A percentile compares a stretch with the other conserved stretches of the same genome.
These are phyloP conservation scores for Chlorociboria aeruginascens DNA, from an alignment of 495 filamentous ascomycete species.

Conservation along the genomic window DNA sequence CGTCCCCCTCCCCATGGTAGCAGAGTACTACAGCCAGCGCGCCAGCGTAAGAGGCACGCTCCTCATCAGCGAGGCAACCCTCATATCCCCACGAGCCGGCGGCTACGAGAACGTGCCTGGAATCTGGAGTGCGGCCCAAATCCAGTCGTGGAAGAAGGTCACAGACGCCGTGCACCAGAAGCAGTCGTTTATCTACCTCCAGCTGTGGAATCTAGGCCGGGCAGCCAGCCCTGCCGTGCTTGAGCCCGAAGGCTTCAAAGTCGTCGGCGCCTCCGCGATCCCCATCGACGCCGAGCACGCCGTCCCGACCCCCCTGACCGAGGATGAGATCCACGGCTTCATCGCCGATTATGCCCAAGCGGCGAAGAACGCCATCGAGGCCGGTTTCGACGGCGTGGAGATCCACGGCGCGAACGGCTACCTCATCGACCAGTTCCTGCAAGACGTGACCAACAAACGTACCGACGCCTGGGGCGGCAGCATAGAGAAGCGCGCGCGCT, in stretches of 20 bases:
- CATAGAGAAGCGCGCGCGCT: slow-evolving; percentile 54
- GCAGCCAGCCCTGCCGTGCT: slow-evolving; percentile 30
- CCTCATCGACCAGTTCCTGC: slow-evolving; percentile 59
- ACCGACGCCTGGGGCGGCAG: slow-evolving; percentile 57
- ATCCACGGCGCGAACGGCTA: slow-evolving; percentile 66
- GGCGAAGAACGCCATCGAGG: slow-evolving; percentile 47
- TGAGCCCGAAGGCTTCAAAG: slow-evolving; percentile 20
- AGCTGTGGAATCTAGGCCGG: slow-evolving; percentile 58
- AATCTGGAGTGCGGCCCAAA: slow-evolving; percentile 49
- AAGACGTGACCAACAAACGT: slow-evolving; percentile 48
- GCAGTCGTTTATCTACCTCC: slow-evolving; percentile 47
- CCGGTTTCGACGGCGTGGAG: slow-evolving; percentile 69
- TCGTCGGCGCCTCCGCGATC: slow-evolving; percentile 36
- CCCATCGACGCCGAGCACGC: slow-evolving; percentile 30
- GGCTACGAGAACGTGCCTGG: slow-evolving; percentile 47
- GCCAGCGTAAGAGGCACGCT: slow-evolving; percentile 46
- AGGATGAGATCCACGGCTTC: slow-evolving; percentile 40
- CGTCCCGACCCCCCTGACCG: slow-evolving; percentile 27
- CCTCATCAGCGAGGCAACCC: slow-evolving; percentile 53
- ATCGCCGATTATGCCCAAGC: slow-evolving; percentile 46
- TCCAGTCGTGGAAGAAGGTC: slow-evolving; percentile 46
- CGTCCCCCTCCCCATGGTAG: slow-evolving; percentile 35
- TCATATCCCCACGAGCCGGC: slow-evolving; percentile 39
- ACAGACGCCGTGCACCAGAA: slow-evolving; percentile 57
- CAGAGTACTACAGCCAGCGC: slow-evolving; percentile 50